Evolutionary conservation across 2,329 filamentous ascomycete genomes (phyloP), one percentile per base, ranked within the genome.

Genomic region (Waltergamsia citrina): DNA sequence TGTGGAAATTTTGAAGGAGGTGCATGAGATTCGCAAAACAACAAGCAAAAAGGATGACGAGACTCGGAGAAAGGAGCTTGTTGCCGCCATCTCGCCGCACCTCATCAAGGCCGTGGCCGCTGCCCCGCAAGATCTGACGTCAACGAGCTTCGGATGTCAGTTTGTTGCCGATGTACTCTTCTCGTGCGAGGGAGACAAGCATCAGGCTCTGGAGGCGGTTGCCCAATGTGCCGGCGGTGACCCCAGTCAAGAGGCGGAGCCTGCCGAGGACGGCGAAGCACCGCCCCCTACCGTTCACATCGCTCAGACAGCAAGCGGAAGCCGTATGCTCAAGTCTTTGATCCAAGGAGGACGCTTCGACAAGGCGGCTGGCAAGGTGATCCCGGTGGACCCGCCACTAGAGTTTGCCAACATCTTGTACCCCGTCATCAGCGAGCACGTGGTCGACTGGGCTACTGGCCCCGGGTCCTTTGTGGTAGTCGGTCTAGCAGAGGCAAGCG

Each of bases 1-100:
- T 42, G 60, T 85, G 23, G 74, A 81, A 36, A 59, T 92, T 11
- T 65, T 98, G 5, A 67, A 75, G 37, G 83, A 95, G 55, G 63
- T 95, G 17, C 81, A 85, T 50, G 73, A 77, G 36, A 81, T 94
- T 42, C 79, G 92, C 35, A 74, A 79, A 45, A 78, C 72, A 11
- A 96, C 88, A 3, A 94, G 85, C 43, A 98, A 96, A 64, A 98
- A 98, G 60, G 86, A 94, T 37, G 69, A 85, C 1, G 78, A 81
- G 35, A 60, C 72, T 16, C 76, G 92, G 38, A 77, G 83, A 38
- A 69, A 75, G 45, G 92, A 95, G 54, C 66, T 98, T 27, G 65
- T 85, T 16, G 74, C 78, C 38, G 71, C 78, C 9, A 63, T 94
- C 19, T 87, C 86, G 2, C 78, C 84, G 3, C 72, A 78, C 20